Base-by-base conservation (phyloP, 495 filamentous ascomycete genomes). In the Talaromyces stipitatus region DNA sequence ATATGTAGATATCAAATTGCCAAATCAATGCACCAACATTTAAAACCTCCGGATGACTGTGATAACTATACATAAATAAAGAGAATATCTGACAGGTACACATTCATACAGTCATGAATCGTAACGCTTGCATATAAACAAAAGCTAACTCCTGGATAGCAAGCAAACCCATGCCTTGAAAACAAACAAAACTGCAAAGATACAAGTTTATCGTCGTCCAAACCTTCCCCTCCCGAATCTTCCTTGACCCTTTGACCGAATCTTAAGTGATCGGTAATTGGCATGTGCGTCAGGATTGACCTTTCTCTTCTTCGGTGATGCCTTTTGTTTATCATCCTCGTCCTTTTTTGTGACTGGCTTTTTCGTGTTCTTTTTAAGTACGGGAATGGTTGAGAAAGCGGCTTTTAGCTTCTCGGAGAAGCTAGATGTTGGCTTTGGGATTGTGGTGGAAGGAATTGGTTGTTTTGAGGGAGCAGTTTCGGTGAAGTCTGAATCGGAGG, bases 201-300 rank as follows among this genome's bases (percentile, higher is more conserved):
- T 38, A 38, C 6, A 9, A 38, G 20, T 16, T 23, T 11, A 61
- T 29, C 29, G 60, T 56, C 33, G 55, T 23, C 56, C 50, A 50
- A 54, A 54, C 45, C 43, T 47, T 24, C 50, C 55, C 33, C 5
- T 23, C 20, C 33, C 38, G 23, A 58, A 57, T 41, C 50, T 22
- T 36, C 26, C 23, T 28, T 26, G 60, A 41, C 28, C 60, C 8
- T 23, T 58, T 6, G 43, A 51, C 0, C 57, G 55, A 12, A 59
- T 55, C n/a, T 59, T 59, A 2, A 62, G 56, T 4, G 61, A 59
- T 24, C 47, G 59, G 14, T 59, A 62, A 55, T 52, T 62, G 11
- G 61, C 50, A 57, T 92, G 84, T 2, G 91, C 87, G 48, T 84
- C 71, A 4, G 86, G 84, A 55, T 83, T 88, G 48, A 91, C 75